Evolutionary conservation across 2,329 filamentous ascomycete species (phyloP), one percentile per base, ranked within the genome.

Genomic region (Phialophora macrospora): DNA sequence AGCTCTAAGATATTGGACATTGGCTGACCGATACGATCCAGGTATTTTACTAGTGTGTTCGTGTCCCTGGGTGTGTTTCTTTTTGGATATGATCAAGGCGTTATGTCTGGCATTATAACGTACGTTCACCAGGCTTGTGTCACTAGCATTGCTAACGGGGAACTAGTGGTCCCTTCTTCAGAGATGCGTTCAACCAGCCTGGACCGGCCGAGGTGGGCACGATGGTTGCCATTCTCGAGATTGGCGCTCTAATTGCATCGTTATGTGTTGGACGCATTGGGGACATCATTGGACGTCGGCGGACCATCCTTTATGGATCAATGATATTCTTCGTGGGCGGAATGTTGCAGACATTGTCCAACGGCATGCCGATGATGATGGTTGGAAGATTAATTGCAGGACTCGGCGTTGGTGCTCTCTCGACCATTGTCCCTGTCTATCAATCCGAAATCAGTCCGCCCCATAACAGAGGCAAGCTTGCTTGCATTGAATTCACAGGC

Each of bases 401-500:
- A 80, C 80, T 96, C 8, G 91, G 92, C 49, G 92, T 97, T 66
- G 93, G 93, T 77, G 90, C 93, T 75, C 83, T 96, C 55, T 96
- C 93, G 0, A 94, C 93, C 55, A 96, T 97, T 71, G 92, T 97
- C 1, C 93, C 93, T 0, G 90, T 97, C 54, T 97, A 96, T 76
- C 93, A 97, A 76, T 94, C 93, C 52, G 93, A 97, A 76, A 96
- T 97, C 74, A 97, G 94, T 51, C 95, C 95, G 56, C 93, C 95
- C 4, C 95, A 99, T 75, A 98, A 97, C 78, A 87, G 95, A 73
- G 95, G 95, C 69, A 96, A 95, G 80, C 84, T 99, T 68, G 95
- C 94, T 26, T 98, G 95, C 77, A 98, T 99, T 71, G 95, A 99
- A 77, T 99, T 98, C 75, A 94, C 94, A 0, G 95, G 95, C 61